Percentiles rank a stretch among this genome's conserved stretches.
phyloP scores from a whole-genome alignment of 163 green algal species.

The Scenedesmus sp. region DNA sequence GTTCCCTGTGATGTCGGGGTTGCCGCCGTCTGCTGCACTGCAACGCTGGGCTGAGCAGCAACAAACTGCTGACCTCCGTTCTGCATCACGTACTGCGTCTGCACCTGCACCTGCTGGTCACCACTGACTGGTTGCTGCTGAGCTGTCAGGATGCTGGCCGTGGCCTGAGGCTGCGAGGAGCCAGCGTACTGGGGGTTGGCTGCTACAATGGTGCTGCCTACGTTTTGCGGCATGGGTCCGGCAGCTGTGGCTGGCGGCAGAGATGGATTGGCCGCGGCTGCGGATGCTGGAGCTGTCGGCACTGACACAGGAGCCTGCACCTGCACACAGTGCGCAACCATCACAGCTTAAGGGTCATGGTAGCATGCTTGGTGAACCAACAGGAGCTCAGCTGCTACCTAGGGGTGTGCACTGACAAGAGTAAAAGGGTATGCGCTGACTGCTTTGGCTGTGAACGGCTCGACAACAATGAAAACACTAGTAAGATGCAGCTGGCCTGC shows the following conservation, averaged over 20 bases:
- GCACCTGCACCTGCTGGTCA: background rate
- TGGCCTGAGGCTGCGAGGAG: background rate
- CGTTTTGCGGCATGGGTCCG: background rate
- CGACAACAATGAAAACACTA: background rate
- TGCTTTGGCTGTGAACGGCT: background rate
- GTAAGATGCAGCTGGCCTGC: background rate
- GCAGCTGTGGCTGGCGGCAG: background rate
- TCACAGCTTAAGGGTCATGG: too few relatives aligned
- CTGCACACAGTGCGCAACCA: background rate
- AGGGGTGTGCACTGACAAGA: too few relatives aligned
- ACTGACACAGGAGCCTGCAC: background rate
- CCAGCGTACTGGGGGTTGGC: background rate
- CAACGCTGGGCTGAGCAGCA: background rate
- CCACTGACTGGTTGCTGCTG: background rate
- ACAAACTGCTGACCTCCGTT: background rate
- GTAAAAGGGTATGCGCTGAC: too few relatives aligned
- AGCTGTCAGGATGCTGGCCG: background rate
- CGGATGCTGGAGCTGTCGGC: background rate
- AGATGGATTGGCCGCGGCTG: background rate
- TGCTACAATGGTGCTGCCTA: slow-evolving; percentile 16
- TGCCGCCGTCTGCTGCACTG: background rate
- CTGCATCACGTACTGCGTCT: slow-evolving; percentile 7
- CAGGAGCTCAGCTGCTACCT: too few relatives aligned
- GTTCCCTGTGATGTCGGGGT: background rate
- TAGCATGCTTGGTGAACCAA: too few relatives aligned